Conservation (phyloP, 1,284 basidiomycete genomes). For the Heterobasidion occidentale region DNA sequence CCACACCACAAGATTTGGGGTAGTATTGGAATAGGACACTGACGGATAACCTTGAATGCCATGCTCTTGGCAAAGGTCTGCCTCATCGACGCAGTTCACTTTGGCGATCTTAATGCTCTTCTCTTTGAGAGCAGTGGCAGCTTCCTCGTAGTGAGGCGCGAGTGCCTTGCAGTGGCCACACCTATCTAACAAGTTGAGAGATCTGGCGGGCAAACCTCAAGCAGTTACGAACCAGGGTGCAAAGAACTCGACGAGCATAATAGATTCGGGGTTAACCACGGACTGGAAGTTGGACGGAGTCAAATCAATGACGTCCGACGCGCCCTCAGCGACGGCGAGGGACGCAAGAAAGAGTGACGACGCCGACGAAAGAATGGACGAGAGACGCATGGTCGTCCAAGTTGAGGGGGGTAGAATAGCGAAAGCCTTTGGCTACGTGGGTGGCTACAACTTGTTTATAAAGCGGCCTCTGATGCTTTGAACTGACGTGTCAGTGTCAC, state of each 20-base stretch:
- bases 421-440: not conserved
- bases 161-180: constrained; percentile 91
- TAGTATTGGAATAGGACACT: constrained; percentile 21
- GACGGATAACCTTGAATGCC: constrained; percentile 91
- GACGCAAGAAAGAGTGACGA: constrained; percentile 45
- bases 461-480: constrained; percentile 8
- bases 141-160: constrained; percentile 93
- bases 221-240: constrained; percentile 66
- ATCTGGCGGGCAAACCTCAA: constrained; percentile 4
- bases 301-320: constrained; percentile 80
- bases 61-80: constrained; percentile 79
- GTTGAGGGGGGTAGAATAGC: constrained; percentile 9
- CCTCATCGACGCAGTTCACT: constrained; percentile 89
- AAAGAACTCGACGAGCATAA: constrained; percentile 95
- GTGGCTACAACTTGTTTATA: not conserved
- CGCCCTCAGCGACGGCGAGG: constrained; percentile 44
- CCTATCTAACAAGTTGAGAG: constrained; percentile 29
- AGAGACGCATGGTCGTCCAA: constrained; percentile 50
- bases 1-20: not conserved
- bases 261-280: constrained; percentile 59
- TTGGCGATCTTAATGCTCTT: constrained; percentile 91
- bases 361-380: constrained; percentile 39
- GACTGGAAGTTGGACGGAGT: constrained; percentile 67
- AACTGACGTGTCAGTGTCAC: constrained; percentile 18
- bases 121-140: constrained; percentile 88